Conservation (phyloP, 2,329 filamentous ascomycete genomes). For the Aspergillus intermedius region DNA sequence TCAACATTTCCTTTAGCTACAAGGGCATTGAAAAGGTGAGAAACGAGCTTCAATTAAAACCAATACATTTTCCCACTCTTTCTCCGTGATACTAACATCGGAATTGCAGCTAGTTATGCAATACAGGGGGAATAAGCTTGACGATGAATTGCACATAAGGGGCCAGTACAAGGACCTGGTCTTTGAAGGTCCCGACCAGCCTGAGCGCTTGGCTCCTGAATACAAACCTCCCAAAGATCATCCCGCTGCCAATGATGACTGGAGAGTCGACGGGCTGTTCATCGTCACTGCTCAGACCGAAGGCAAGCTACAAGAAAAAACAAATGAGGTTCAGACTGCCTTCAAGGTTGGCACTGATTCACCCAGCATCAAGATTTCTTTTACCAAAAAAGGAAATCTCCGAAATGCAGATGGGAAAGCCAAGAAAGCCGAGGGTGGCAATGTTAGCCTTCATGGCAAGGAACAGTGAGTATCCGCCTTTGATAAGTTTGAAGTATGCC, state of each 20-base stretch:
- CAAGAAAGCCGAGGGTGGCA: neutral
- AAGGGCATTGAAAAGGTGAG: conserved; percentile 4
- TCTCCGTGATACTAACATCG: neutral
- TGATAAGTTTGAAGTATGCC: neutral
- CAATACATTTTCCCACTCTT: too few species aligned
- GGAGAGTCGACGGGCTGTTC: conserved; percentile 11
- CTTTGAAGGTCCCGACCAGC: conserved; percentile 11
- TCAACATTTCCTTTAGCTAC: conserved; percentile 10
- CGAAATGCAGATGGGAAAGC: conserved; percentile 4
- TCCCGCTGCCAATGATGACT: conserved; percentile 3
- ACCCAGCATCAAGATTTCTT: conserved; percentile 4
- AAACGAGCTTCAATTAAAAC: neutral
- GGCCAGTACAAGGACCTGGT: conserved; percentile 14
- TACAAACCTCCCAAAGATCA: conserved; percentile 10
- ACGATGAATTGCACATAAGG: conserved; percentile 6
- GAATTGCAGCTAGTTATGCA: neutral
- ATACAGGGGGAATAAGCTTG: neutral
- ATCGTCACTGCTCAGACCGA: conserved; percentile 11
- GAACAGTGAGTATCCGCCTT: conserved; percentile 3
- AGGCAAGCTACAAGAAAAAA: conserved; percentile 5
- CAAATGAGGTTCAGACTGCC: conserved; percentile 7
- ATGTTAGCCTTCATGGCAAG: conserved; percentile 2
- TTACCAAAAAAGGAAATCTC: conserved; percentile 4
- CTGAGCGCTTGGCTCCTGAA: conserved; percentile 7
- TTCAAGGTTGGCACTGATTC: conserved; percentile 6